Base-by-base conservation (phyloP, 1,284 basidiomycete genomes). In the Naganishia sp. region DNA sequence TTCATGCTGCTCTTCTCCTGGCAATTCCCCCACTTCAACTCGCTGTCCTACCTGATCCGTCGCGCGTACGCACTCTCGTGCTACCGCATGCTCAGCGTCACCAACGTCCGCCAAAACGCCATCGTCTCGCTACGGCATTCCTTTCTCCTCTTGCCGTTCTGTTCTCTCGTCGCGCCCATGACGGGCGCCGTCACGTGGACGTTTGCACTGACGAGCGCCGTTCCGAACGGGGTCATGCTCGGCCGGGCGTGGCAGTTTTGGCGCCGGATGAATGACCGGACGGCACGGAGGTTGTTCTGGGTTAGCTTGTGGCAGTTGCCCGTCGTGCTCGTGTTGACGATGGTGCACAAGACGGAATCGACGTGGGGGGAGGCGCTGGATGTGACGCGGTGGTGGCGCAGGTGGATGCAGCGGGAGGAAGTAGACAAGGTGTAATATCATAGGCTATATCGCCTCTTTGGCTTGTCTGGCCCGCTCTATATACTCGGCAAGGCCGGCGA, bases 11-110 rank as follows among this genome's bases (percentile, higher is more conserved):
- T 98, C 15, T 99, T 89, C 81, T 90, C 90, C 67, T 99, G 96
- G 96, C 96, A 99, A 77, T 99, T 99, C 79, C 95, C 96, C 21
- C 96, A 99, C 79, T 99, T 99, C 82, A 98, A 96, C 80, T 82
- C 92, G 1, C 84, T 99, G n/a, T 88, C 94, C 3, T 86, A 97
- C 79, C 83, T 94, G 56, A 86, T 96, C 15, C 86, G 94, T 31
- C 87, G 86, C 18, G 90, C 90, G 42, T 99, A 99, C 79, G 92
- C 95, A 0, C 86, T 92, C 73, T 92, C 90, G 6, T 95, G 94
- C 18, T 99, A 96, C 77, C 85, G 86, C 48, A 99, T 99, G 96
- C 86, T 98, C 44, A 87, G 88, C 28, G 90, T 94, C 64, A 81
- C 91, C 53, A 84, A 88, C 50, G 92, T 95, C 0, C 75, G 80